phyloP scores from a whole-genome alignment of 2,329 filamentous ascomycete species.

The Pezicula carpinea region DNA sequence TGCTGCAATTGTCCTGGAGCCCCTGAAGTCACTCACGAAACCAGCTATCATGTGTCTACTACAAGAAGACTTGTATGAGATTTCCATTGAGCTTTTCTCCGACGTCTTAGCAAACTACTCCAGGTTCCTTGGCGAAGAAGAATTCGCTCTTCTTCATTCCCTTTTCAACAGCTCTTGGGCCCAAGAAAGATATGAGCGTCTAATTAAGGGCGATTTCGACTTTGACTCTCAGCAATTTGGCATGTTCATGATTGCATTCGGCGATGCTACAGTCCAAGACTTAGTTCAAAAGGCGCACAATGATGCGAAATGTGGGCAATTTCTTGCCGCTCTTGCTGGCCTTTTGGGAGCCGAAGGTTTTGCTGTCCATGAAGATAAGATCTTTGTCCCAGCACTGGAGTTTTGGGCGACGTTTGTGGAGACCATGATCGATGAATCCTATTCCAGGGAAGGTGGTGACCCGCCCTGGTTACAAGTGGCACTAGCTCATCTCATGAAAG shows the following conservation, averaged over 20 bases:
- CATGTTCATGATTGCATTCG: conserved; percentile 63
- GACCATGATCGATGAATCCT: conserved; percentile 55
- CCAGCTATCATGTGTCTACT: conserved; percentile 57
- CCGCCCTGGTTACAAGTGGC: conserved; percentile 55
- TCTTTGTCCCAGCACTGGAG: conserved; percentile 68
- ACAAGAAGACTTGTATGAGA: conserved; percentile 52
- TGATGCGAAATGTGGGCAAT: conserved; percentile 41
- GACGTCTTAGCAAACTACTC: conserved; percentile 63
- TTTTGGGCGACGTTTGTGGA: conserved; percentile 80
- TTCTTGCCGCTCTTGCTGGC: conserved; percentile 57
- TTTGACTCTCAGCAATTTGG: conserved; percentile 63
- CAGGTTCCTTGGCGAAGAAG: conserved; percentile 53
- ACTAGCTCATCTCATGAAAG: conserved; percentile 55
- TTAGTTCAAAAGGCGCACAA: conserved; percentile 49
- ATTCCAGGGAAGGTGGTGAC: conserved; percentile 41
- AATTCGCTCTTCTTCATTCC: conserved; percentile 53
- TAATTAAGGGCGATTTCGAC: conserved; percentile 57
- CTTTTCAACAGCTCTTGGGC: conserved; percentile 60
- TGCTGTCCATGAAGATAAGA: conserved; percentile 67
- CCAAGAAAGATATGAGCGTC: conserved; percentile 45
- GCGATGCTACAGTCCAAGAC: conserved; percentile 57
- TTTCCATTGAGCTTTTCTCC: conserved; percentile 58
- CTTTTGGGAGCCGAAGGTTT: conserved; percentile 63
- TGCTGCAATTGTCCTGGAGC: conserved; percentile 50
- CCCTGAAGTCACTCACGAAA: conserved; percentile 55